phyloP scores from a whole-genome alignment of 2,329 filamentous ascomycete species.

The Didymella sp. region DNA sequence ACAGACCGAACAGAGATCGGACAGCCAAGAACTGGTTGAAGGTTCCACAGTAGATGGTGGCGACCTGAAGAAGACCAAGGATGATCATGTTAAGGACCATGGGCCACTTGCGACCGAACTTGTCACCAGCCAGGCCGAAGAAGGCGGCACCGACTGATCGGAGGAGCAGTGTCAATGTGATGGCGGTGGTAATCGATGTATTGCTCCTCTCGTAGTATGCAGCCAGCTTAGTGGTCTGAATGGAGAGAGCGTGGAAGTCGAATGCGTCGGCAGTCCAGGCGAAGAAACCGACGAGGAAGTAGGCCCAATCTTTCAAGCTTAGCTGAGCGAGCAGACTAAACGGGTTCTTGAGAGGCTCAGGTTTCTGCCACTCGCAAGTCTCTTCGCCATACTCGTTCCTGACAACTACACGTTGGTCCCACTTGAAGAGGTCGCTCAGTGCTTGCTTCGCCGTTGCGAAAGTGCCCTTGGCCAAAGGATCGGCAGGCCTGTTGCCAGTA shows the following conservation, averaged over 20 bases:
- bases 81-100: constrained; percentile 83
- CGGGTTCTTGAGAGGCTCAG: constrained; percentile 72
- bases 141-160: constrained; percentile 75
- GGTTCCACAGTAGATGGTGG: constrained; percentile 76
- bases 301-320: constrained; percentile 72
- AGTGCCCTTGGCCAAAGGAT: constrained; percentile 71
- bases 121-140: constrained; percentile 80
- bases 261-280: constrained; percentile 85
- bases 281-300: constrained; percentile 74
- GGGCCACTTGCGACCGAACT: constrained; percentile 82
- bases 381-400: constrained; percentile 70
- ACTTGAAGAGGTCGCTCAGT: constrained; percentile 70
- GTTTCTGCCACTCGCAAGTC: constrained; percentile 70
- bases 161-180: constrained; percentile 76
- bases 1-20: constrained; percentile 74
- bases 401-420: constrained; percentile 75
- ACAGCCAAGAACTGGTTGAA: constrained; percentile 79
- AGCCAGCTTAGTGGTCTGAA: constrained; percentile 76
- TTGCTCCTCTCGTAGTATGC: constrained; percentile 65
- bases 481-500: constrained; percentile 61
- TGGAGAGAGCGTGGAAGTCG: constrained; percentile 81
- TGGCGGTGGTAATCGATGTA: constrained; percentile 75
- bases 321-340: constrained; percentile 72
- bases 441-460: constrained; percentile 70
- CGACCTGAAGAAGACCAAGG: constrained; percentile 73